Evolutionary conservation across 2,329 filamentous ascomycete genomes (phyloP).

Genomic region (Aureobasidium sp.): DNA sequence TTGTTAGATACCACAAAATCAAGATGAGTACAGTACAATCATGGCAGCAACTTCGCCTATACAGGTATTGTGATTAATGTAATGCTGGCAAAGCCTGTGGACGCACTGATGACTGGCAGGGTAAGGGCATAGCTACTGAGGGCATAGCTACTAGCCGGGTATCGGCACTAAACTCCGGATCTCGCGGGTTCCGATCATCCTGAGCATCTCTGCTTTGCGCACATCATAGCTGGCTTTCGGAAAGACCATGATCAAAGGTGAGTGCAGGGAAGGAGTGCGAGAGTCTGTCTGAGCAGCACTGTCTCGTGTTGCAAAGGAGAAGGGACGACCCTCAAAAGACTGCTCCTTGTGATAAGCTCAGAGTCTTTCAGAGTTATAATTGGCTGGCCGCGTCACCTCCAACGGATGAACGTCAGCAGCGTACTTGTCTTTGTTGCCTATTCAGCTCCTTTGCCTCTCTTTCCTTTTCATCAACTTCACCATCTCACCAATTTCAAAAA

Average conservation of each 20-base stretch:
- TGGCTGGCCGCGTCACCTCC: conserved; percentile 2
- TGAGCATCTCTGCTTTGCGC: neutral
- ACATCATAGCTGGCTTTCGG: neutral
- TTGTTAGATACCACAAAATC: no score
- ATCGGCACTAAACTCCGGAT: neutral
- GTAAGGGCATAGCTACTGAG: neutral
- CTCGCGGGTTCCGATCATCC: neutral
- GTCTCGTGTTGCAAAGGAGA: neutral
- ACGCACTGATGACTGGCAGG: neutral
- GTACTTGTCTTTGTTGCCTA: neutral
- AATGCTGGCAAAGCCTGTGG: neutral
- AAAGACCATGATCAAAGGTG: neutral
- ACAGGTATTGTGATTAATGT: neutral
- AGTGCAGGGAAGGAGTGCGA: neutral
- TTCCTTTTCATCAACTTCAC: neutral
- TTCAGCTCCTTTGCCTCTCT: neutral
- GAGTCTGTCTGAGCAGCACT: neutral
- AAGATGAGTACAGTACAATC: neutral
- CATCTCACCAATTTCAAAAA: neutral
- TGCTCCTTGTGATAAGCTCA: neutral
- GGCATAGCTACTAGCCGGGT: neutral
- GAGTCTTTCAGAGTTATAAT: neutral
- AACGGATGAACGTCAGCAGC: neutral
- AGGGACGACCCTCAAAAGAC: neutral
- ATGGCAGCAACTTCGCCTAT: neutral